Evolutionary conservation across 441 rosid species (phyloP).

Genomic region (Geranium incanum): DNA sequence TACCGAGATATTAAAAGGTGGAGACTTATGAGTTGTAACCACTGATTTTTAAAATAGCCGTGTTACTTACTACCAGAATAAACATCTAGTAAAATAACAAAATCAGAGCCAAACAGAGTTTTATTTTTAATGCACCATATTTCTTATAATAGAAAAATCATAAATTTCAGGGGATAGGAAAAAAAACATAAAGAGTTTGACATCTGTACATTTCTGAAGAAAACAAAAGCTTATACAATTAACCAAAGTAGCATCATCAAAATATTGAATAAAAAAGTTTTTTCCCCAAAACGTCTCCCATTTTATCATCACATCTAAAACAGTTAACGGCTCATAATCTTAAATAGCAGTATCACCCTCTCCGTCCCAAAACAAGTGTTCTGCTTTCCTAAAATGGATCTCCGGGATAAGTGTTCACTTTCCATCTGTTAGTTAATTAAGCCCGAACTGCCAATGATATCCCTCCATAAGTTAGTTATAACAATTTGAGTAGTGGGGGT

Average conservation of each 20-base stretch:
- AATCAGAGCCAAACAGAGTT: neutral
- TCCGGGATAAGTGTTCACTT: too few relatives aligned
- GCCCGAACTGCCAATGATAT: too few relatives aligned
- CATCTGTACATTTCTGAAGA: neutral
- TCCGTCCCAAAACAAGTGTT: too few relatives aligned
- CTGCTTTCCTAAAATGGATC: too few relatives aligned
- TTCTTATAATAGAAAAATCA: neutral
- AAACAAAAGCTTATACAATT: neutral
- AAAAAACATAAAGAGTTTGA: neutral
- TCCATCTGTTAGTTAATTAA: too few relatives aligned
- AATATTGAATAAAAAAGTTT: neutral
- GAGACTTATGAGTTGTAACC: too few relatives aligned
- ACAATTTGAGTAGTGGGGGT: too few relatives aligned
- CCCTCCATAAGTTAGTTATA: too few relatives aligned
- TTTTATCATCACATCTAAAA: conserved; percentile 1
- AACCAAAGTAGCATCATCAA: neutral
- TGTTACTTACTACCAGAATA: neutral
- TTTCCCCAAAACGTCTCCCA: neutral
- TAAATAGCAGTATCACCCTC: neutral
- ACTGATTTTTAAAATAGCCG: neutral
- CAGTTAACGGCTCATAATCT: neutral
- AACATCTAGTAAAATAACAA: neutral
- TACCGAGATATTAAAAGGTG: too few relatives aligned
- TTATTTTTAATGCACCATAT: neutral
- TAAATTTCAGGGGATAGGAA: too few relatives aligned